A percentile compares a stretch with the other conserved stretches of the same genome.
phyloP scores from a whole-genome alignment of 2,329 filamentous ascomycete species.

The Verticillium isaacii region DNA sequence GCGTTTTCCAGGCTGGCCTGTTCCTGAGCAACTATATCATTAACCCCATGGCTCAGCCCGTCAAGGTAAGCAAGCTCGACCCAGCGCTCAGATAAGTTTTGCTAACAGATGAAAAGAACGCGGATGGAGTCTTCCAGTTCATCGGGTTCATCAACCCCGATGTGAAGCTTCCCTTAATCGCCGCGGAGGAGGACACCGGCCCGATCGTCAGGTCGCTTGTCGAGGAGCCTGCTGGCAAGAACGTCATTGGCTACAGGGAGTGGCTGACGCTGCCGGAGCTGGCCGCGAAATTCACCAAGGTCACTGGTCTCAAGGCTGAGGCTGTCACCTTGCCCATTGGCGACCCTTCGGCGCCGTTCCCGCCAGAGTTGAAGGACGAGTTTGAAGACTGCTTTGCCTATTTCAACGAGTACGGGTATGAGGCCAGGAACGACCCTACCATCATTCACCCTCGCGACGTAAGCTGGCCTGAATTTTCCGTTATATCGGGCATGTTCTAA shows the following conservation, averaged over 20 bases:
- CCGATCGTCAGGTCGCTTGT: slow-evolving; percentile 17
- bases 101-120: no score
- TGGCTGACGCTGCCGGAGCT: slow-evolving; percentile 15
- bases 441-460: slow-evolving; percentile 10
- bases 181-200: slow-evolving; percentile 18
- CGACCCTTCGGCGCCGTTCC: no score
- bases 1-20: slow-evolving; percentile 10
- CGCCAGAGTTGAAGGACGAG: slow-evolving; percentile 4
- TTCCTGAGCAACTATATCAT: slow-evolving; percentile 13
- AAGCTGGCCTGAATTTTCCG: not conserved
- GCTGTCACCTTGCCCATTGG: not conserved
- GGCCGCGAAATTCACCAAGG: slow-evolving; percentile 10
- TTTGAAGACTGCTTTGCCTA: no score
- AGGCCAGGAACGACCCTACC: slow-evolving; percentile 8
- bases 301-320: slow-evolving; percentile 9
- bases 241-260: slow-evolving; percentile 17
- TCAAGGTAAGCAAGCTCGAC: slow-evolving; percentile 8
- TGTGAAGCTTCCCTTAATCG: slow-evolving; percentile 17
- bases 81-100: no score
- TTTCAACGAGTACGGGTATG: slow-evolving; percentile 13
- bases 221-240: slow-evolving; percentile 12
- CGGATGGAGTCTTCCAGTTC: slow-evolving; percentile 15
- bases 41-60: not conserved
- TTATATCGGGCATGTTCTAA: not conserved
- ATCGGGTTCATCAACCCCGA: slow-evolving; percentile 7